phyloP scores from a whole-genome alignment of 208 protist species.

The Crithidia acanthocephali region DNA sequence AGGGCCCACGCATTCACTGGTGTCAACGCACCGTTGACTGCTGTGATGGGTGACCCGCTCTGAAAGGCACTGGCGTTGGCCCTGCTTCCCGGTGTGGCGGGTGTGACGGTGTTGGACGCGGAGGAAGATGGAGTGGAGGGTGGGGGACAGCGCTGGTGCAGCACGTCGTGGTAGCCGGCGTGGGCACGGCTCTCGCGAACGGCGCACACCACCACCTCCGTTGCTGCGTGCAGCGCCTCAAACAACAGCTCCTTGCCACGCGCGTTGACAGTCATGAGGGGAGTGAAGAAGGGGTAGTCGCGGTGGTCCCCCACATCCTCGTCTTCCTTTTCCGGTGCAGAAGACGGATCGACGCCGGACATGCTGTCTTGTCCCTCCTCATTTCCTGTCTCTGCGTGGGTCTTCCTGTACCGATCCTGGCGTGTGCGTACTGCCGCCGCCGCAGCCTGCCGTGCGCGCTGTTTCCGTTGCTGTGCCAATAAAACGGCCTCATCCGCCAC shows the following conservation, averaged over 20 bases:
- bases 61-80: background rate
- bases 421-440: background rate
- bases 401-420: background rate
- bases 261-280: slow-evolving; percentile 8
- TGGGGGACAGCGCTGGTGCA: slow-evolving; percentile 37
- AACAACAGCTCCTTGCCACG: slow-evolving; percentile 50
- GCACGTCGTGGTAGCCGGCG: slow-evolving; percentile 51
- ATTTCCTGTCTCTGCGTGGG: background rate
- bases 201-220: slow-evolving; percentile 63
- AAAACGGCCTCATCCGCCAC: slow-evolving; percentile 13
- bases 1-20: slow-evolving; percentile 15
- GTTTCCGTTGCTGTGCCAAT: background rate
- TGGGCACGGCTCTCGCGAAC: slow-evolving; percentile 69
- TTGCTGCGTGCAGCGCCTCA: slow-evolving; percentile 50
- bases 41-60: background rate
- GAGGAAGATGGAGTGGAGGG: background rate
- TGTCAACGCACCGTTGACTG: slow-evolving; percentile 16
- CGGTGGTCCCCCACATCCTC: background rate
- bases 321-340: no score
- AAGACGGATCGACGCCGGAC: no score
- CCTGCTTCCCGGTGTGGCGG: background rate
- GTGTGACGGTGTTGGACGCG: background rate
- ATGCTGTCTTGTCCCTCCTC: background rate
- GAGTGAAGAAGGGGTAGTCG: background rate
- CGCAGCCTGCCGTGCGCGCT: background rate